Percentiles rank a stretch among this genome's conserved stretches.
phyloP scores from a whole-genome alignment of 176 grass and related monocot genomes.

The Melocanna baccifera region DNA sequence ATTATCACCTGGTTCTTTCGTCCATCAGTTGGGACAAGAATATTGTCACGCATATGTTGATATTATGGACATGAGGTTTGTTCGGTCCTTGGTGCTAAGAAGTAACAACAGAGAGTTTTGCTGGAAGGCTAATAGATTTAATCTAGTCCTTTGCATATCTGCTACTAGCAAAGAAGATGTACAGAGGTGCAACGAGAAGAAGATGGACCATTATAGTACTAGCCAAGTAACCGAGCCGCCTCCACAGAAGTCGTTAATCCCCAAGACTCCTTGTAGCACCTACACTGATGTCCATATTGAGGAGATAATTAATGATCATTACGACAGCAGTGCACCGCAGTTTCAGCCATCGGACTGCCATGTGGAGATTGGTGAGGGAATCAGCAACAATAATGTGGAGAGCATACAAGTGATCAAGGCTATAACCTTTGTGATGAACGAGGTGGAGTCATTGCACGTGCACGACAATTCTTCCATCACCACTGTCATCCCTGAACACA shows the following conservation, averaged over 20 bases:
- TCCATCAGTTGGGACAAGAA: too few species aligned
- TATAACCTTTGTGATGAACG: too few species aligned
- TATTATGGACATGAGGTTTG: neutral
- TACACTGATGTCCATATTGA: neutral
- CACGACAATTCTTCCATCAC: neutral
- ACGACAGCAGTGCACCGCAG: neutral
- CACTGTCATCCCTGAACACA: neutral
- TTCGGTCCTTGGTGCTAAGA: neutral
- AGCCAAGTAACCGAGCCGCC: too few species aligned
- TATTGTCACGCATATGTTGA: neutral
- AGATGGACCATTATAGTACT: neutral
- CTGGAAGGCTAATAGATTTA: neutral
- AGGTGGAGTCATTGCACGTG: too few species aligned
- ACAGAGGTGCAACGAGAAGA: neutral
- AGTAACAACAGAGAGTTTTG: rapidly evolving
- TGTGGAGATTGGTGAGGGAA: neutral
- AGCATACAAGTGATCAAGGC: neutral
- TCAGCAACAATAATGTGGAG: neutral
- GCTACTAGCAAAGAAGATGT: neutral
- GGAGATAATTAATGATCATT: neutral
- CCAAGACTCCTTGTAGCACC: neutral
- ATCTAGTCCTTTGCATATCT: neutral
- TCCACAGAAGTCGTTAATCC: neutral
- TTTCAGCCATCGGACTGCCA: neutral
- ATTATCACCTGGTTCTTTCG: too few species aligned